Evolutionary conservation across 805 yeast species (phyloP), one percentile per base, ranked within the genome.

Genomic region (Brettanomyces nanus): DNA sequence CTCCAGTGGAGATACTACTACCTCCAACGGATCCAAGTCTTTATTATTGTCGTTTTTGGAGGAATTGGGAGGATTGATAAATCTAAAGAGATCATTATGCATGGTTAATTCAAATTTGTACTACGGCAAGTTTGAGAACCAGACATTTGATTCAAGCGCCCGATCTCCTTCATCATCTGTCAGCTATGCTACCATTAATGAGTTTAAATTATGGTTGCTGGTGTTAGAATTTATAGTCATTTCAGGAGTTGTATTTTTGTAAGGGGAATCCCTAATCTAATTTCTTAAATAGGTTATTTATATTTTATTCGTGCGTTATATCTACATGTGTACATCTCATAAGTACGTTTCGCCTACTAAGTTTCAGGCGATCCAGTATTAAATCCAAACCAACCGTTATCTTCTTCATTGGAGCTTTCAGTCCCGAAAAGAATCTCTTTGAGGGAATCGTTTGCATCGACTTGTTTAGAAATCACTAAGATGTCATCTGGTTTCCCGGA

Each of bases 1-100:
- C 50, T 80, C 95, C 0, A 70, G 80, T 40, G 95, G 95, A 2
- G 95, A 86, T 51, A 49, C 58, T 2, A 50, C 34, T 31, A 52
- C 58, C 34, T 25, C 28, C 2, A 48, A 62, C 33, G 47, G 50
- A 3, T 37, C 50, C 2, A 49, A 63, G 26, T 71, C 78, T 0
- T 53, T 77, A 20, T 47, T 77, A 7, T 42, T 53, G n/a, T 61
- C 58, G 3, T 78, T 74, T 59, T 69, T 71, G 19, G 54, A 61
- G 33, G 64, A 62, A 35, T 35, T 68, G 4, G 66, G 56, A 6
- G 57, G 61, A 1, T 19, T 44, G 7, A 15, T 27, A 34, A 26
- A 14, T 30, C 20, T 37, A 19, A 19, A 27, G 18, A 13, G 9
- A 18, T 19, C 21, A 10, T 7, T 20, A 9, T 31, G 32, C 32